Evolutionary conservation across 2,329 filamentous ascomycete genomes (phyloP).

Genomic region (Botrytis byssoidea): DNA sequence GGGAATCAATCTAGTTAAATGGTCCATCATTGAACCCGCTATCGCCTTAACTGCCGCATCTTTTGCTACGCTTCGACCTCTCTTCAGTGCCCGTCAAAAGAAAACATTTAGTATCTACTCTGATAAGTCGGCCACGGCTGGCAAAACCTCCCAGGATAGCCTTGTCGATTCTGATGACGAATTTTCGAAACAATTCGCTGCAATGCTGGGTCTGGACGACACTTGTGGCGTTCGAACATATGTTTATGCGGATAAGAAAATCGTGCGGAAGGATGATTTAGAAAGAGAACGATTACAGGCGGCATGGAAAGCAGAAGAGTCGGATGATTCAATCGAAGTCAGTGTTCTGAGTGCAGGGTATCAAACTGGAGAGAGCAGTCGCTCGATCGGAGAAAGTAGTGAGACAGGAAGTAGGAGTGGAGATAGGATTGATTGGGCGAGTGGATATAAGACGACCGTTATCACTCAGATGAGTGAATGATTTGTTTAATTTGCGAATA

Average conservation of each 20-base stretch:
- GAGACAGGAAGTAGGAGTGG: background rate
- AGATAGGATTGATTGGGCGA: slow-evolving; percentile 7
- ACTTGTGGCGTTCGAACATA: slow-evolving; percentile 14
- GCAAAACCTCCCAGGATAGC: background rate
- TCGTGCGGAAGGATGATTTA: slow-evolving; percentile 4
- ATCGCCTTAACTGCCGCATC: slow-evolving; percentile 45
- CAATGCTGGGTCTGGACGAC: slow-evolving; percentile 9
- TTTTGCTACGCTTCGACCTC: slow-evolving; percentile 43
- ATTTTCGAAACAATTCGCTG: slow-evolving; percentile 8
- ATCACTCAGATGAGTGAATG: slow-evolving; percentile 17
- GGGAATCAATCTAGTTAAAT: slow-evolving; percentile 46
- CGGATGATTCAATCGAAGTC: slow-evolving; percentile 10
- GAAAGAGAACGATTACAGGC: background rate
- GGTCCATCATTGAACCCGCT: slow-evolving; percentile 46
- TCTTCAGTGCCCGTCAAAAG: slow-evolving; percentile 36
- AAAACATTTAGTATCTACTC: slow-evolving; percentile 10
- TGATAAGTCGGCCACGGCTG: background rate
- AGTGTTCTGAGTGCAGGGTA: slow-evolving; percentile 5
- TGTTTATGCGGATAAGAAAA: slow-evolving; percentile 16
- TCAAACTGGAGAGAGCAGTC: background rate
- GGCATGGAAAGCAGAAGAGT: background rate
- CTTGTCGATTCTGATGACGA: background rate
- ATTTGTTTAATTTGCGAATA: background rate
- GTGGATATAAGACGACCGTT: slow-evolving; percentile 11
- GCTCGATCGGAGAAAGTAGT: background rate